Conservation (phyloP, 2,329 filamentous ascomycete genomes). For the Aspergillus neotritici region DNA sequence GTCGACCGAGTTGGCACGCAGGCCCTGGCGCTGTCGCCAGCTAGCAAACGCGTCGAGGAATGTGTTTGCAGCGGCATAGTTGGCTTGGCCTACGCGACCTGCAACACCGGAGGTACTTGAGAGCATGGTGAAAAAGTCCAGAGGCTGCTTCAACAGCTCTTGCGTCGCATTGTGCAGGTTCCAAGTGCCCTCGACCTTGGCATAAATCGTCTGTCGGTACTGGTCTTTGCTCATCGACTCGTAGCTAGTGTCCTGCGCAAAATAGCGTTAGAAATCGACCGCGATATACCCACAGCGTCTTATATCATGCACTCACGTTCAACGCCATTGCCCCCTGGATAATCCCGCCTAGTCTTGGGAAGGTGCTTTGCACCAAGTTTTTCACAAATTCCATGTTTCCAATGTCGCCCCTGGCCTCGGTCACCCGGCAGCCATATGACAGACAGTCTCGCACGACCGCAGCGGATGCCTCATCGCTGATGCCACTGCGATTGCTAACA, state of each 20-base stretch:
- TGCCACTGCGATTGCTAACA: slow-evolving; percentile 2
- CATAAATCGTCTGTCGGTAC: slow-evolving; percentile 2
- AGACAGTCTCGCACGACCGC: background rate
- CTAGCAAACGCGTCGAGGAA: slow-evolving; percentile 33
- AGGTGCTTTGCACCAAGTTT: background rate
- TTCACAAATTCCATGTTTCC: background rate
- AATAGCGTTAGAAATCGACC: no score
- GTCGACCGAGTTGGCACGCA: slow-evolving; percentile 7
- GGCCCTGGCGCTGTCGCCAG: slow-evolving; percentile 21
- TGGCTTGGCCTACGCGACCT: slow-evolving; percentile 25
- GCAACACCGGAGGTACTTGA: slow-evolving; percentile 41
- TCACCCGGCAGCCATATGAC: background rate
- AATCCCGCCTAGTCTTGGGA: slow-evolving; percentile 10
- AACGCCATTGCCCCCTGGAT: slow-evolving; percentile 19
- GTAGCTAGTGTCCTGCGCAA: slow-evolving; percentile 11
- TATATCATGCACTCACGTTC: no score
- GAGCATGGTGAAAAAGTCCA: slow-evolving; percentile 61
- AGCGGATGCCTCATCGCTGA: background rate
- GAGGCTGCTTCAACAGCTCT: no score
- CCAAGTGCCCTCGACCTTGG: slow-evolving; percentile 18
- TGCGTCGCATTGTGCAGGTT: slow-evolving; percentile 13
- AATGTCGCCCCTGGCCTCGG: slow-evolving; percentile 1
- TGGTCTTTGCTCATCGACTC: slow-evolving; percentile 12
- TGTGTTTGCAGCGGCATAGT: slow-evolving; percentile 29
- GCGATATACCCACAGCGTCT: no score